These are phyloP conservation scores for Phyllosticta citriasiana DNA, from an alignment of 2,329 filamentous ascomycete species.

Conservation along the genomic window DNA sequence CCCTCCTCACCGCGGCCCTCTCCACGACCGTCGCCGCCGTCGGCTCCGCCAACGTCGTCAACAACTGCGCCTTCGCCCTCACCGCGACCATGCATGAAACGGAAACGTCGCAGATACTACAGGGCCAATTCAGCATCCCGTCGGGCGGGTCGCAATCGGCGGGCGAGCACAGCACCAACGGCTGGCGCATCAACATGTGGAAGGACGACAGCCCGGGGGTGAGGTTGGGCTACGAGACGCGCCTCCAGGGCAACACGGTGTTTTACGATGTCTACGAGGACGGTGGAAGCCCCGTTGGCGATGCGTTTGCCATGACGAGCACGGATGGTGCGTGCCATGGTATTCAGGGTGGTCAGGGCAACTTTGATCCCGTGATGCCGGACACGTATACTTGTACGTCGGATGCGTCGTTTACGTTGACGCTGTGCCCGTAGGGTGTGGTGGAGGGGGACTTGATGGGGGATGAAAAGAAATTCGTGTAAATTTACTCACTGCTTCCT, in stretches of 20 bases:
- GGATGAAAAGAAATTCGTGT: background rate
- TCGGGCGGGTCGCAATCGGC: background rate
- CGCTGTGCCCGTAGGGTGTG: background rate
- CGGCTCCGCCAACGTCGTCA: background rate
- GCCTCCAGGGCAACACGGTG: background rate
- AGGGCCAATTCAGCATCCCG: background rate
- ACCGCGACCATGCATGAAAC: background rate
- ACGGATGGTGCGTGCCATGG: background rate
- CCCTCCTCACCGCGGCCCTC: background rate
- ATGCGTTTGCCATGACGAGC: background rate
- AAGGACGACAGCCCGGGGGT: background rate
- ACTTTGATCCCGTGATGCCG: background rate
- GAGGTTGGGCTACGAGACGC: background rate
- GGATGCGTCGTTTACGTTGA: background rate
- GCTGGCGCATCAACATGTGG: background rate
- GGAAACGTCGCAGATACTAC: background rate
- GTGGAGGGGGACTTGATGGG: background rate
- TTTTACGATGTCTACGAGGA: background rate
- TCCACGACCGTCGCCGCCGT: background rate
- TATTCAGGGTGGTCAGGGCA: background rate
- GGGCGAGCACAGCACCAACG: background rate
- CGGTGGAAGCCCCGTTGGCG: background rate
- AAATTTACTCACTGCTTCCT: no score
- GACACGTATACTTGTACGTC: background rate
- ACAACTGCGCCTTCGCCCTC: background rate